Percentiles rank a stretch among this genome's conserved stretches.
phyloP scores from a whole-genome alignment of 2,329 filamentous ascomycete species.

The Geosmithia flava region DNA sequence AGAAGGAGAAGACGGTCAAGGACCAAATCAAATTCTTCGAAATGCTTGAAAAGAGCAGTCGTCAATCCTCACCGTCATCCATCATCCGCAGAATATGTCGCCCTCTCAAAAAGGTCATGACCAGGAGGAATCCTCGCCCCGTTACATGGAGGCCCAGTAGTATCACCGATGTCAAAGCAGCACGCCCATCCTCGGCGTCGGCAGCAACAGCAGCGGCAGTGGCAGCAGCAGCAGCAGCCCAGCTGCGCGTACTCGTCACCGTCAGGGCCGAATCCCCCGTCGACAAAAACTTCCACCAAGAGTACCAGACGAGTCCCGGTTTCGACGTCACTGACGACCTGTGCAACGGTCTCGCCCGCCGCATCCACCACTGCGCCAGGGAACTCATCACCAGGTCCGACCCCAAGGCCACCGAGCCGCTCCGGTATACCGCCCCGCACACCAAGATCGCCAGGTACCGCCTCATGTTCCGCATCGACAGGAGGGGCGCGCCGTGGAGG shows the following conservation, averaged over 20 bases:
- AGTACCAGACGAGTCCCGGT: slow-evolving; percentile 31
- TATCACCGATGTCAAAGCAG: too few species aligned
- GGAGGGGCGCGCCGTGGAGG: slow-evolving; percentile 26
- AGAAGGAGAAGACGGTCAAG: background rate
- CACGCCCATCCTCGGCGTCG: background rate
- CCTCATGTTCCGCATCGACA: slow-evolving; percentile 31
- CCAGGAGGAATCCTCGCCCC: background rate
- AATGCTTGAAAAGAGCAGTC: background rate
- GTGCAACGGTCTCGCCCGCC: slow-evolving; percentile 34
- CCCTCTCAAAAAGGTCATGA: background rate
- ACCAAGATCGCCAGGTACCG: slow-evolving; percentile 35
- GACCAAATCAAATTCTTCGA: background rate
- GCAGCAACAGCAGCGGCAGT: too few species aligned
- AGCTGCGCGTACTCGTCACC: slow-evolving; percentile 27
- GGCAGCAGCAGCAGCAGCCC: background rate
- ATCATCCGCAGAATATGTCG: background rate
- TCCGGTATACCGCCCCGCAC: slow-evolving; percentile 11
- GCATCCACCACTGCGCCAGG: slow-evolving; percentile 36
- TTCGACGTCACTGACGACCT: slow-evolving; percentile 32
- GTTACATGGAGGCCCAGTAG: too few species aligned
- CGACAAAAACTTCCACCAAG: slow-evolving; percentile 27
- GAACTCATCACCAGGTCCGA: slow-evolving; percentile 43
- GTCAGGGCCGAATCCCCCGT: slow-evolving; percentile 32
- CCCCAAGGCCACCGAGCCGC: slow-evolving; percentile 28
- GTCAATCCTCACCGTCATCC: background rate